A percentile compares a stretch with the other conserved stretches of the same genome.
Conservation (phyloP, 345 rosid species). For the Camelina hispida region DNA sequence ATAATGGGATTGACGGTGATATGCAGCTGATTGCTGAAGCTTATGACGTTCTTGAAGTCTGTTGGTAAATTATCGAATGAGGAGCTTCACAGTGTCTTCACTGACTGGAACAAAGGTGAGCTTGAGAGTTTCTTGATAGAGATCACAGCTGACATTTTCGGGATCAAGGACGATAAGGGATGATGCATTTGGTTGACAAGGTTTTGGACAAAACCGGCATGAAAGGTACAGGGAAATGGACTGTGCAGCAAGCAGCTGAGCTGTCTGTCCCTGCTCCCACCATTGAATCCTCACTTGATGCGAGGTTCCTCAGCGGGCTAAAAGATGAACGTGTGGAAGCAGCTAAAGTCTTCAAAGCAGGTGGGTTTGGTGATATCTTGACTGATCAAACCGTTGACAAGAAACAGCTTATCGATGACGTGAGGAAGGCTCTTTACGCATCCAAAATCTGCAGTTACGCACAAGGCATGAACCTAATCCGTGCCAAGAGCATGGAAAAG, state of each 20-base stretch:
- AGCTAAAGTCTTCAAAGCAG: constrained; percentile 77
- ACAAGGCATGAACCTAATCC: constrained; percentile 96
- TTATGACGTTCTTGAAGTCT: constrained; percentile 82
- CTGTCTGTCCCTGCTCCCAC: constrained; percentile 95
- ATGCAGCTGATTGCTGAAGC: constrained; percentile 98
- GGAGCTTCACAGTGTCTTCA: constrained; percentile 69
- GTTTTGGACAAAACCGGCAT: constrained; percentile 96
- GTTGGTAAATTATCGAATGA: constrained; percentile 90
- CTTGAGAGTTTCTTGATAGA: constrained; percentile 93
- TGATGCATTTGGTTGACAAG: constrained; percentile 84
- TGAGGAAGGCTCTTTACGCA: constrained; percentile 90
- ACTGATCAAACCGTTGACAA: constrained; percentile 75
- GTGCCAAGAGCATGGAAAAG: constrained; percentile 85
- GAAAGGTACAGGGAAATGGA: constrained; percentile 99
- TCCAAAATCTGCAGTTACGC: constrained; percentile 97
- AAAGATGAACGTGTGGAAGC: constrained; percentile 93
- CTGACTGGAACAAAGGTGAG: constrained; percentile 95
- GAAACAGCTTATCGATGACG: constrained; percentile 77
- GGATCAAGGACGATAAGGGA: constrained; percentile 81
- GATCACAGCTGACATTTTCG: constrained; percentile 91
- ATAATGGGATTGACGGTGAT: constrained; percentile 95
- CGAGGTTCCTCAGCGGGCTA: constrained; percentile 88
- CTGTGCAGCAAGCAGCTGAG: constrained; percentile 98
- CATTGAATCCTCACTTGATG: constrained; percentile 85
- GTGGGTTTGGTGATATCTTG: constrained; percentile 72